Evolutionary conservation across 345 rosid genomes (phyloP).

Genomic region (Lepidium africanum): DNA sequence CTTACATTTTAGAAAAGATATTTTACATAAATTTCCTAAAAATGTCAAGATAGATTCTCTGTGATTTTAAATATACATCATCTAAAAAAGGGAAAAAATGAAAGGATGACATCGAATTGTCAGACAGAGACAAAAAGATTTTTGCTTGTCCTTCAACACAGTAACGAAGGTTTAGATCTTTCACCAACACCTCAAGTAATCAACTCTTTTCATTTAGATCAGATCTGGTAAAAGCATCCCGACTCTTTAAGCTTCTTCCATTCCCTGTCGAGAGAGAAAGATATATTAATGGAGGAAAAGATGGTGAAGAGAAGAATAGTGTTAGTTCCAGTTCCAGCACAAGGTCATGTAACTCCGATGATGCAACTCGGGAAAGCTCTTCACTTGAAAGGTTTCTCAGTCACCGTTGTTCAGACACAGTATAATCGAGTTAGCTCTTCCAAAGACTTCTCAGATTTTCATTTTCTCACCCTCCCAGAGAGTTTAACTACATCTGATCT

Average conservation of each 20-base stretch:
- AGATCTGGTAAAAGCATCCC: neutral
- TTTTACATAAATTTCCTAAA: too few relatives aligned
- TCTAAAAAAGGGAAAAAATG: neutral
- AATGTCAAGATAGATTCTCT: neutral
- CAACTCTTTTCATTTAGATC: neutral
- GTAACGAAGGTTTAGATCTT: neutral
- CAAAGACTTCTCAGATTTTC: conserved; percentile 32
- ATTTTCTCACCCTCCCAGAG: conserved; percentile 35
- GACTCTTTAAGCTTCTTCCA: neutral
- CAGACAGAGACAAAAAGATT: neutral
- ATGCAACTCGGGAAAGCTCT: conserved; percentile 58
- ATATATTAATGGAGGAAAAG: conserved; percentile 8
- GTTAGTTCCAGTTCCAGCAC: conserved; percentile 50
- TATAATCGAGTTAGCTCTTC: conserved; percentile 37
- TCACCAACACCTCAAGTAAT: neutral
- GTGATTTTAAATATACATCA: neutral
- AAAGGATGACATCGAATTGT: neutral
- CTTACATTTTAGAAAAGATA: neutral
- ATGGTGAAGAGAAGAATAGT: conserved; percentile 25
- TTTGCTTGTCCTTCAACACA: neutral
- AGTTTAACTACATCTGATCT: conserved; percentile 25
- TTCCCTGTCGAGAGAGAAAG: neutral
- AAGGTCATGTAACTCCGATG: conserved; percentile 71
- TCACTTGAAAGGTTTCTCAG: conserved; percentile 47
- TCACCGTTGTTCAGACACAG: conserved; percentile 40